phyloP scores from a whole-genome alignment of 768 basidiomycete genomes.

The Tricholoma sp. region DNA sequence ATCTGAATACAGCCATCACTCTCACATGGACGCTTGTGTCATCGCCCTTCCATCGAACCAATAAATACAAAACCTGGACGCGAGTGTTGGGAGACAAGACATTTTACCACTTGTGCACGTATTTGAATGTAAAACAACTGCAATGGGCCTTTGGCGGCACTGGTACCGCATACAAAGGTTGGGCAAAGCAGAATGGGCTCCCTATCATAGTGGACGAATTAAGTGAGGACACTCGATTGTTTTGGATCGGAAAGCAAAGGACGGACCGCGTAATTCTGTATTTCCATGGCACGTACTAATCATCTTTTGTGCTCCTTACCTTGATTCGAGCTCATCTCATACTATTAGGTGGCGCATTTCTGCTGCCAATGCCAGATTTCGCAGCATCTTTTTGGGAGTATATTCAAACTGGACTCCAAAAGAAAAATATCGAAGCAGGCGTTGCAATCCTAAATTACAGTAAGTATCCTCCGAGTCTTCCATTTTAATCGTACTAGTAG shows the following conservation, averaged over 20 bases:
- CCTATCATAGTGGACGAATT: slow-evolving; percentile 22
- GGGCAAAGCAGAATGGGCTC: slow-evolving; percentile 18
- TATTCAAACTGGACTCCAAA: slow-evolving; percentile 10
- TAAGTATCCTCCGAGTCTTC: slow-evolving; percentile 9
- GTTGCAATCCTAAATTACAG: slow-evolving; percentile 23
- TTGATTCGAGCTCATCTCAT: no score
- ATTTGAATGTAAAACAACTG: slow-evolving; percentile 19
- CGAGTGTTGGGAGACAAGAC: slow-evolving; percentile 16
- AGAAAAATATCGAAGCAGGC: slow-evolving; percentile 13
- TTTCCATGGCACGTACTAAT: slow-evolving; percentile 22
- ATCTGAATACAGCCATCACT: slow-evolving; percentile 11
- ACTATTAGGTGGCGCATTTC: slow-evolving; percentile 26
- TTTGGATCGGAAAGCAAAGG: slow-evolving; percentile 30
- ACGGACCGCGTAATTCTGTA: slow-evolving; percentile 29
- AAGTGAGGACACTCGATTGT: slow-evolving; percentile 20
- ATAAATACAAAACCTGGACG: slow-evolving; percentile 19
- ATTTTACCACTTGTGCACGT: slow-evolving; percentile 9
- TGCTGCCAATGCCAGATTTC: slow-evolving; percentile 18
- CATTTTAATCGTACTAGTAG: no score
- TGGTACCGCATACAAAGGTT: slow-evolving; percentile 16
- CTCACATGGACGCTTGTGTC: slow-evolving; percentile 18
- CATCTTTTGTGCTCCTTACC: not conserved
- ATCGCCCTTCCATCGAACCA: slow-evolving; percentile 18
- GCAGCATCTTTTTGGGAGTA: slow-evolving; percentile 21
- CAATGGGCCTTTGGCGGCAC: slow-evolving; percentile 20